These are phyloP conservation scores for Geotrichum klebahnii DNA, from an alignment of 1,139 yeast species.

Conservation along the genomic window DNA sequence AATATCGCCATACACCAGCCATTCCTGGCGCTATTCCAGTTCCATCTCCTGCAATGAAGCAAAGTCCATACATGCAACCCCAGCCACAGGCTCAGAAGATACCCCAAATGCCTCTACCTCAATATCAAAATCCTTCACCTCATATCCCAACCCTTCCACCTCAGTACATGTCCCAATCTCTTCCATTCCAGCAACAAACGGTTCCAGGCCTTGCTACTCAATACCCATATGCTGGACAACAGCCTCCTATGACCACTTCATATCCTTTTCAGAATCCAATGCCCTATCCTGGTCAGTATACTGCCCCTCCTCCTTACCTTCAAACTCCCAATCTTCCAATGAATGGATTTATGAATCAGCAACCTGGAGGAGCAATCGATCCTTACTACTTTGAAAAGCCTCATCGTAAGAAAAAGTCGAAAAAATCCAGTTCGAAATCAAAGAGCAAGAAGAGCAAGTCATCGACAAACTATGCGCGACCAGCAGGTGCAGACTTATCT, in stretches of 20 bases:
- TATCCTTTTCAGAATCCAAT: not conserved
- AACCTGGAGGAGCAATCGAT: not conserved
- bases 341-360: too few relatives aligned
- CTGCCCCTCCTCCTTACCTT: not conserved
- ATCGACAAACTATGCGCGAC: not conserved
- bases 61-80: not conserved
- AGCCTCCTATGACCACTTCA: not conserved
- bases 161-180: not conserved
- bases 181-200: not conserved
- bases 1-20: not conserved
- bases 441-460: constrained; percentile 1
- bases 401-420: constrained; percentile 4
- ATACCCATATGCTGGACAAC: not conserved
- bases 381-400: not conserved
- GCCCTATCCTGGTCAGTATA: not conserved
- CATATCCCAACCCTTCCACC: not conserved
- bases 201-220: not conserved
- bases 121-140: not conserved
- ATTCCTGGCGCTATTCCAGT: constrained; percentile 5
- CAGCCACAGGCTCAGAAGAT: not conserved
- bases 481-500: not conserved
- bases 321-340: not conserved
- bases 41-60: not conserved
- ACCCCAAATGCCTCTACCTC: not conserved
- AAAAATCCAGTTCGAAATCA: constrained; percentile 1